Conservation (phyloP, 1,284 basidiomycete species). For the Apiotrichum brassicae region DNA sequence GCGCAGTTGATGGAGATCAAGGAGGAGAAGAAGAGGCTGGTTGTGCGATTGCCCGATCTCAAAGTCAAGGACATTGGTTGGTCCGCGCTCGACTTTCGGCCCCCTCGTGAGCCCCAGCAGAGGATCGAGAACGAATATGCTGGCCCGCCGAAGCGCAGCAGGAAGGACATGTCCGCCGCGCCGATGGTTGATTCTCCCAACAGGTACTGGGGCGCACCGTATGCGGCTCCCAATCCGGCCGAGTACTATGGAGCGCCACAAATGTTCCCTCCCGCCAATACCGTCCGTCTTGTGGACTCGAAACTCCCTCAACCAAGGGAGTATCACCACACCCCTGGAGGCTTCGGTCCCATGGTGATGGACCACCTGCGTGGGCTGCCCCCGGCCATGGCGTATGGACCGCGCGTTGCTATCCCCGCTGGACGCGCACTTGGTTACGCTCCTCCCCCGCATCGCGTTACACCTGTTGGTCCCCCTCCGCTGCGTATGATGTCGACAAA, state of each 20-base stretch:
- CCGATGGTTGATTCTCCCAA: background rate
- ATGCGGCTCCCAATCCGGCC: background rate
- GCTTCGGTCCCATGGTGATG: background rate
- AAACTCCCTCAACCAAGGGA: background rate
- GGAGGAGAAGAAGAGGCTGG: constrained; percentile 61
- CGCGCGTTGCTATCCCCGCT: background rate
- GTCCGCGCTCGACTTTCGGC: constrained; percentile 14
- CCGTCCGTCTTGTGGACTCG: background rate
- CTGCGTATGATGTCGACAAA: background rate
- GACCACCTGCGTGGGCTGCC: background rate
- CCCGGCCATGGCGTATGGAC: background rate
- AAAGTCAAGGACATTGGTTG: constrained; percentile 5
- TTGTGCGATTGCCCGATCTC: constrained; percentile 49
- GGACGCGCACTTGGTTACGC: background rate
- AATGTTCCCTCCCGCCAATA: background rate
- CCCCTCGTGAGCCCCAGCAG: background rate
- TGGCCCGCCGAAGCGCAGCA: constrained; percentile 12
- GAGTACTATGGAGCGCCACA: background rate
- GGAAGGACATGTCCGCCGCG: constrained; percentile 2
- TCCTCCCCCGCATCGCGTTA: background rate
- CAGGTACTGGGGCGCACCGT: background rate
- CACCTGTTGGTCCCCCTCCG: background rate
- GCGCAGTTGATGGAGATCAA: constrained; percentile 64
- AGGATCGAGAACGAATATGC: constrained; percentile 20
- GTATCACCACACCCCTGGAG: background rate